Conservation (phyloP, 352 stramenopile genomes). For the Salisapilia sapeloensis region DNA sequence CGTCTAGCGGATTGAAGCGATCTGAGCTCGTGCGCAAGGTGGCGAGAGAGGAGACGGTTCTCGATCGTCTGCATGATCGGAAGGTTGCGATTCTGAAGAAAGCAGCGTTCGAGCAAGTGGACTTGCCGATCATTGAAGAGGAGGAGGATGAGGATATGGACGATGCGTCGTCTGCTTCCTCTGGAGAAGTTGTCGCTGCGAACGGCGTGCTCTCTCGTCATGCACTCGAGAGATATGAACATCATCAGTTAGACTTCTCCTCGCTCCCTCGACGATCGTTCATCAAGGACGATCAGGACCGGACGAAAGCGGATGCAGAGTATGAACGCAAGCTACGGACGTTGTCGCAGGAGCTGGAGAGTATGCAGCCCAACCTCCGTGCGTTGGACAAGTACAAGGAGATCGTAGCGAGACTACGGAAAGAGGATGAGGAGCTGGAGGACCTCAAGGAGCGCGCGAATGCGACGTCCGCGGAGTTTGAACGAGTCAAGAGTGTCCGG, state of each 20-base stretch:
- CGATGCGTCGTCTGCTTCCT: too few relatives aligned
- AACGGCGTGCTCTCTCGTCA: conserved; percentile 32
- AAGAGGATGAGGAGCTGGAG: conserved; percentile 68
- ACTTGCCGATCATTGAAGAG: conserved; percentile 56
- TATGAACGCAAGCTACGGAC: conserved; percentile 53
- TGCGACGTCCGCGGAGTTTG: conserved; percentile 43
- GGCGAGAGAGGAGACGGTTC: conserved; percentile 70
- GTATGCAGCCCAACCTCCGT: conserved; percentile 97
- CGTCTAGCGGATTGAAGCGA: conserved; percentile 45
- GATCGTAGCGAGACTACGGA: conserved; percentile 60
- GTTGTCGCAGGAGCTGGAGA: conserved; percentile 76
- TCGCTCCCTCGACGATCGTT: conserved; percentile 51
- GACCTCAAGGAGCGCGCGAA: conserved; percentile 47
- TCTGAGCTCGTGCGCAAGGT: conserved; percentile 71
- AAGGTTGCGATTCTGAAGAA: conserved; percentile 91
- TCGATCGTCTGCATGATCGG: conserved; percentile 87
- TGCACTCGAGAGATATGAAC: conserved; percentile 16
- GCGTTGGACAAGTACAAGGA: conserved; percentile 77
- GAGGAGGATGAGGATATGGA: conserved; percentile 49
- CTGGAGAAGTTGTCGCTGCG: not conserved
- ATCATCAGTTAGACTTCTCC: conserved; percentile 83
- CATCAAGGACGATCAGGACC: conserved; percentile 70
- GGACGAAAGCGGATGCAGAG: conserved; percentile 57
- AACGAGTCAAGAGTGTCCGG: conserved; percentile 50
- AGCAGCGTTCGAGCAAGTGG: conserved; percentile 89